Evolutionary conservation across 2,329 filamentous ascomycete genomes (phyloP).

Genomic region (Lojkania enalia): DNA sequence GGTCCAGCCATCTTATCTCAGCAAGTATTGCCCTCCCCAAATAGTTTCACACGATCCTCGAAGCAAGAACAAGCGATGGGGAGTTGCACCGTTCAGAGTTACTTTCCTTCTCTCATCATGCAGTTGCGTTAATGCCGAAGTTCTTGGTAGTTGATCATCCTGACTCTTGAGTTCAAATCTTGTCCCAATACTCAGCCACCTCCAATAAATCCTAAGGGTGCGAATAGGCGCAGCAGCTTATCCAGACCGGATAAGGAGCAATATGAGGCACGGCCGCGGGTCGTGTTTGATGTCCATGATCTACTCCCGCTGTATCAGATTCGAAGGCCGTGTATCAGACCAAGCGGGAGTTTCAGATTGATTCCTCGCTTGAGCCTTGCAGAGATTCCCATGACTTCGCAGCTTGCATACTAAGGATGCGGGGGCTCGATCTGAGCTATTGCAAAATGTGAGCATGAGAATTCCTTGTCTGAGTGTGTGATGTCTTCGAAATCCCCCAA

Average conservation of each 20-base stretch:
- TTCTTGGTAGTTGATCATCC: no score
- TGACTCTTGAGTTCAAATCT: no score
- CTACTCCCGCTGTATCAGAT: slow-evolving; percentile 40
- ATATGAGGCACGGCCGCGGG: slow-evolving; percentile 14
- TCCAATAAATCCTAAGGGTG: no score
- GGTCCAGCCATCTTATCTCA: slow-evolving; percentile 4
- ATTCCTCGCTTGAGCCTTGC: slow-evolving; percentile 27
- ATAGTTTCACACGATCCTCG: slow-evolving; percentile 4
- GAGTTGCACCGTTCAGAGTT: background rate
- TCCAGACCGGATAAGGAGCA: slow-evolving; percentile 10
- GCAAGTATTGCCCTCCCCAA: background rate
- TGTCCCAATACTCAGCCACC: no score
- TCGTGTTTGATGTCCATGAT: slow-evolving; percentile 37
- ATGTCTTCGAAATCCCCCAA: no score
- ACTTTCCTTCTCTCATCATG: slow-evolving; percentile 2
- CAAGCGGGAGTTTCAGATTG: slow-evolving; percentile 40
- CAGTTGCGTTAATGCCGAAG: background rate
- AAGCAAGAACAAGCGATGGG: background rate
- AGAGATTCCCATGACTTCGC: slow-evolving; percentile 17
- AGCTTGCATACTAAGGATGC: no score
- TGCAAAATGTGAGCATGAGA: no score
- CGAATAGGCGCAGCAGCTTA: slow-evolving; percentile 4
- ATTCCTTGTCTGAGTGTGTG: no score
- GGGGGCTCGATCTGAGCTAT: no score
- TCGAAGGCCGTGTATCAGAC: slow-evolving; percentile 36